Conservation (phyloP, 345 rosid genomes). For the Dimocarpus longan region DNA sequence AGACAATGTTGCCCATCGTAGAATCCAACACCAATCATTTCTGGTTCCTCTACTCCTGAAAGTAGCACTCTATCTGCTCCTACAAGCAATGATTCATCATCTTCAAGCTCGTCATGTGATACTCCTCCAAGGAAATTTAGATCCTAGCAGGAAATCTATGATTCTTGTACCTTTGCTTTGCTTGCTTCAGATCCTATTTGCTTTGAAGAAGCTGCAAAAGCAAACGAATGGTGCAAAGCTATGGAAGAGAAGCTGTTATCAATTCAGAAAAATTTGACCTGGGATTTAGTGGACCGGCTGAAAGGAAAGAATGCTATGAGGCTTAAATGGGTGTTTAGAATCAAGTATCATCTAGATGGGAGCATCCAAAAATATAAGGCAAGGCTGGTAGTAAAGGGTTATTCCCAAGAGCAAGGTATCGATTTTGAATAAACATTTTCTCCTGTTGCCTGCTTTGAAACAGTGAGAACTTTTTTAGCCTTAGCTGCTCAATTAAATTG, state of each 20-base stretch:
- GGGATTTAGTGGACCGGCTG: not conserved
- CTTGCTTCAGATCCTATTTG: not conserved
- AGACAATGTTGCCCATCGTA: no score
- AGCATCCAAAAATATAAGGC: not conserved
- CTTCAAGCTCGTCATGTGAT: not conserved
- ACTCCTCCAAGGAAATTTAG: not conserved
- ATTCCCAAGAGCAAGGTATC: not conserved
- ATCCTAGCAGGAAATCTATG: not conserved
- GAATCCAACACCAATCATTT: no score
- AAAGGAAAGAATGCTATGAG: not conserved
- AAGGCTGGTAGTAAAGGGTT: not conserved
- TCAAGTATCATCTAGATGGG: slow-evolving; percentile 3
- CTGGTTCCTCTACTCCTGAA: no score
- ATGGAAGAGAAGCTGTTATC: not conserved
- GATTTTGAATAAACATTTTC: not conserved
- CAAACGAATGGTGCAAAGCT: not conserved
- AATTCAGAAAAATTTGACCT: not conserved
- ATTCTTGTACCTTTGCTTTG: not conserved
- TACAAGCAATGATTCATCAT: not conserved
- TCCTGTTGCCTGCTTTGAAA: not conserved
- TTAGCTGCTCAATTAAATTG: not conserved
- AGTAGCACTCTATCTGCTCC: no score
- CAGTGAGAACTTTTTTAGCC: not conserved
- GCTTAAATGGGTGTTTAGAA: not conserved
- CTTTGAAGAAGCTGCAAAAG: not conserved